These are phyloP conservation scores for Cyclotella sp. DNA, from an alignment of 108 stramenopile species.

Conservation along the genomic window DNA sequence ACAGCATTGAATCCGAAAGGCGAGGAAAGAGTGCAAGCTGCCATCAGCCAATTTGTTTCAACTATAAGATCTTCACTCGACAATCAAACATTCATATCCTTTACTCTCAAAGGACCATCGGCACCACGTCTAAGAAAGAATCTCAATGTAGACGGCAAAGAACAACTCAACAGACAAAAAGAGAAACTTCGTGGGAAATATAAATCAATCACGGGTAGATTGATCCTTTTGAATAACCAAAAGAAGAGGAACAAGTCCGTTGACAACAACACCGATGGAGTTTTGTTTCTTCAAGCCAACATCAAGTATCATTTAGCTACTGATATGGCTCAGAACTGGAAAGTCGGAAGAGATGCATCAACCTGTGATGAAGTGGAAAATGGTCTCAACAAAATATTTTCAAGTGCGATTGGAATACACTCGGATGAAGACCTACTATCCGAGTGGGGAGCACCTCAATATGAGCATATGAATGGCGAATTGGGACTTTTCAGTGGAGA, in stretches of 20 bases:
- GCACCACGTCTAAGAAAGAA: conserved; percentile 27
- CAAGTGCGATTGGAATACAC: conserved; percentile 24
- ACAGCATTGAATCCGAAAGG: too few relatives aligned
- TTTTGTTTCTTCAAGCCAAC: conserved; percentile 64
- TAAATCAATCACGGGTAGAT: conserved; percentile 35
- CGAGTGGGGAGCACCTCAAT: conserved; percentile 49
- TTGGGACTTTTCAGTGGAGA: conserved; percentile 58
- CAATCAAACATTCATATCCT: conserved; percentile 38
- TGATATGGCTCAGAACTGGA: conserved; percentile 78
- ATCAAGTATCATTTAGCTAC: conserved; percentile 85
- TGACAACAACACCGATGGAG: not conserved
- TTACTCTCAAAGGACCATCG: conserved; percentile 36
- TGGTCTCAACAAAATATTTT: conserved; percentile 40
- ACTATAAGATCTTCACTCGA: conserved; percentile 26
- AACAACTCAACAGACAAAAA: conserved; percentile 1
- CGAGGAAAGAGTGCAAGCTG: not conserved
- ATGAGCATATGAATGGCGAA: conserved; percentile 60
- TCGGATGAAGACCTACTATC: conserved; percentile 19
- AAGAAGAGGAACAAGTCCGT: conserved; percentile 15
- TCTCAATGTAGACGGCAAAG: conserved; percentile 4
- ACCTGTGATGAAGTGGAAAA: conserved; percentile 32
- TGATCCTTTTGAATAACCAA: conserved; percentile 41
- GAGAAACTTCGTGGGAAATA: conserved; percentile 43
- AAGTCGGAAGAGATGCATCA: conserved; percentile 2
- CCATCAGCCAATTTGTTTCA: conserved; percentile 38